Evolutionary conservation across 2,329 filamentous ascomycete species (phyloP), one percentile per base, ranked within the genome.

Genomic region (Penicillium sp.): DNA sequence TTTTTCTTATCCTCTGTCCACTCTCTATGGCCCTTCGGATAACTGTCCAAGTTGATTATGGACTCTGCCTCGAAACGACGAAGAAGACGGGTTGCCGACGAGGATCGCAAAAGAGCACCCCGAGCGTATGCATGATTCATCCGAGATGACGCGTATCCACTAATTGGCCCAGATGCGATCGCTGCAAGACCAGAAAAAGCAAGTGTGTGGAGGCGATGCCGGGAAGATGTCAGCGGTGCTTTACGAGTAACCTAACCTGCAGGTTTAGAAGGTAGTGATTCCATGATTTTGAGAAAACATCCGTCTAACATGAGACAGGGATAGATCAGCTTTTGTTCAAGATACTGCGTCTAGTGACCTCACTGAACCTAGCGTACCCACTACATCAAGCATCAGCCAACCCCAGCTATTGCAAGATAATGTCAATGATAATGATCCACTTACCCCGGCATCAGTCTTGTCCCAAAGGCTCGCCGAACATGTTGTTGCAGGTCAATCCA

Each of bases 151-250:
- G 23, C n/a, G 6, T 43, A 35, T 29, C 44, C 9, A 41, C 21
- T 52, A 17, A 47, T 29, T 35, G 3, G 27, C 9, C 45, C 9
- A 69, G 67, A 23, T 76, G 73, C 53, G 65, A 70, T 51, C 68
- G 65, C 21, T 76, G 73, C 55, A 76, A 76, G 55, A 61, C 66
- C 6, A 61, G 73, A 21, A 75, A 76, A 55, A 74, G 70, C 52
- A 73, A 69, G 54, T 75, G 73, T 42, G 67, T 75, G 33, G 69
- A 72, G 57, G 64, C 58, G 0, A 44, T 57, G 0, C 59, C 63
- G 1, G 72, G 69, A 0, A 57, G 57, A 13, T 76, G 71, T 41
- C 61, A 71, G 21, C 61, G 73, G 52, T 75, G 73, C 29, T 57
- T 42, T 13, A 7, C 49, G 6, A 31, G 33, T 6, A 52, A 57